phyloP scores from a whole-genome alignment of 305 asterid genomes.

The Fraxinus dipetala region DNA sequence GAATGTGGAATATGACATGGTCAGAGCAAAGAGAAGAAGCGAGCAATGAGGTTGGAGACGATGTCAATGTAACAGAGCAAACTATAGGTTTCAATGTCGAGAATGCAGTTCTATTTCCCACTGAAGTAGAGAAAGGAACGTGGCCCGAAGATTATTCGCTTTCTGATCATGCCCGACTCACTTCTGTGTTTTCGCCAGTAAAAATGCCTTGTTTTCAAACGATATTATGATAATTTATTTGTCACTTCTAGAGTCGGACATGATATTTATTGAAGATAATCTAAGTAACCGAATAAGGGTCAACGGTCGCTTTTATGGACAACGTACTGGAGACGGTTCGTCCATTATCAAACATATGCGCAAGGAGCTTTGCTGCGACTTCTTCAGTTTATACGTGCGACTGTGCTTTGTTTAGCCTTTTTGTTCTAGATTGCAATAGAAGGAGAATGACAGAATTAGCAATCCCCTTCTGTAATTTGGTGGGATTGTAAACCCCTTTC shows the following conservation, averaged over 20 bases:
- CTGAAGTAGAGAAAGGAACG: conserved; percentile 86
- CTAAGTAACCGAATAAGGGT: neutral
- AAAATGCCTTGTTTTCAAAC: conserved; percentile 73
- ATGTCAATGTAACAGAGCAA: conserved; percentile 51
- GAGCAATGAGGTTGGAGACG: conserved; percentile 37
- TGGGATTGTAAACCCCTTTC: conserved; percentile 22
- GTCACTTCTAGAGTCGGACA: neutral
- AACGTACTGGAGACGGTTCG: neutral
- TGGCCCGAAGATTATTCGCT: conserved; percentile 96
- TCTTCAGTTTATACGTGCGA: neutral
- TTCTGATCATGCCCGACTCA: conserved; percentile 91
- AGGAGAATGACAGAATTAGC: neutral
- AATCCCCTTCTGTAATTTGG: conserved; percentile 33
- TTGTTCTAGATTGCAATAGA: too few species aligned
- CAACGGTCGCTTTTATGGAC: neutral
- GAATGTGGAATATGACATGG: conserved; percentile 70
- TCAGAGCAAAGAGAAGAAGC: conserved; percentile 51
- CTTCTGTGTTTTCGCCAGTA: conserved; percentile 78
- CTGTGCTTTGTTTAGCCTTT: neutral
- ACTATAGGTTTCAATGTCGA: conserved; percentile 78
- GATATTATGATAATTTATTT: conserved; percentile 22
- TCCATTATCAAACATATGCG: neutral
- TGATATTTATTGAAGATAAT: neutral
- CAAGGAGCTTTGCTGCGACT: neutral
- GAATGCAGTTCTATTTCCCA: conserved; percentile 86